Evolutionary conservation across 192 early-diverging fungal genomes (phyloP).

Genomic region (Piromyces finnis): DNA sequence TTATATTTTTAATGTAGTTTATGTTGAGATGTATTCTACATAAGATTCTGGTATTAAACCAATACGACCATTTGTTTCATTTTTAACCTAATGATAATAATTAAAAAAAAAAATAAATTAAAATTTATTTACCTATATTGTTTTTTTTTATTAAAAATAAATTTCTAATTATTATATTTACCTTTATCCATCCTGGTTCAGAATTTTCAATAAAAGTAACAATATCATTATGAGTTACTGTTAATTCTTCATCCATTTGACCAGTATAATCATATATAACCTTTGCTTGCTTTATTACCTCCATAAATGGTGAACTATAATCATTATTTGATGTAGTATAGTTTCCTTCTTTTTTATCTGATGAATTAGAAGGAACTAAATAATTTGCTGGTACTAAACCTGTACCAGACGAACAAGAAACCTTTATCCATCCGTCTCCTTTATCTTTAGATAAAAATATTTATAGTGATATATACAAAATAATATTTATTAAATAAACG

Average conservation of each 20-base stretch:
- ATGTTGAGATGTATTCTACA: not conserved
- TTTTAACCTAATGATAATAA: not conserved
- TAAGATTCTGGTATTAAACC: not conserved
- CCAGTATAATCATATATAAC: not conserved
- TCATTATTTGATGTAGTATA: not conserved
- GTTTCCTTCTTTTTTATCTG: not conserved
- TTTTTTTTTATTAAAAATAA: no score
- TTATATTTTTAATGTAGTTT: no score
- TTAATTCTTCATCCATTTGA: not conserved
- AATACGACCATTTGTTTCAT: not conserved
- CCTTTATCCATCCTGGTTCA: not conserved
- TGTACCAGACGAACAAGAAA: not conserved
- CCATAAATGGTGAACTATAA: not conserved
- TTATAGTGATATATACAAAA: no score
- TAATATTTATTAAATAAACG: no score
- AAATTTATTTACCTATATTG: not conserved
- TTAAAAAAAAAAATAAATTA: no score
- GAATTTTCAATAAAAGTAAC: not conserved
- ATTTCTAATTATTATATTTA: not conserved
- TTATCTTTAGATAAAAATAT: no score
- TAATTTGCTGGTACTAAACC: not conserved
- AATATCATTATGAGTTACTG: not conserved
- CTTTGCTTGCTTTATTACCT: not conserved
- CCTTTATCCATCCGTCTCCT: not conserved
- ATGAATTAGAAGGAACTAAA: not conserved